Evolutionary conservation across 2,329 filamentous ascomycete species (phyloP).

Genomic region (Cercospora zeae-maydis): DNA sequence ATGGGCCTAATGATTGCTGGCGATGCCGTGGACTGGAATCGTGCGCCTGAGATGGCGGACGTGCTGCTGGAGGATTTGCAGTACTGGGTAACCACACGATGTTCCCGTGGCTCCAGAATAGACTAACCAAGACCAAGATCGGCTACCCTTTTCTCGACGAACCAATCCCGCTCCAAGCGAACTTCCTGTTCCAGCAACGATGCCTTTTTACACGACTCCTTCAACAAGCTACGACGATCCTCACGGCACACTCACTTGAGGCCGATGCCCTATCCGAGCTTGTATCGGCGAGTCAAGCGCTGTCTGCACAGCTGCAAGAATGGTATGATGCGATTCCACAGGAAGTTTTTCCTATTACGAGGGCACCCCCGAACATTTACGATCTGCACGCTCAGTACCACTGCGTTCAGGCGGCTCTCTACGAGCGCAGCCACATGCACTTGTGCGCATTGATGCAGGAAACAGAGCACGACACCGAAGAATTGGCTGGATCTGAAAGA

Average conservation of each 20-base stretch:
- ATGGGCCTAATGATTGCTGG: slow-evolving; percentile 2
- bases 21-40: neutral
- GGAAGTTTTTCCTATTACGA: neutral
- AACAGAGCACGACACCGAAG: neutral
- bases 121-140: neutral
- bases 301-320: neutral
- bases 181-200: slow-evolving; percentile 2
- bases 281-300: neutral
- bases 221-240: slow-evolving; percentile 4
- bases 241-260: neutral
- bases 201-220: slow-evolving; percentile 3
- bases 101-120: neutral
- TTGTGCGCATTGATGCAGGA: neutral
- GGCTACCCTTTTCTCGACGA: slow-evolving; percentile 3
- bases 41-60: neutral
- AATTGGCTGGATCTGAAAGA: neutral
- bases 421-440: slow-evolving; percentile 5
- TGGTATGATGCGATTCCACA: neutral
- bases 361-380: slow-evolving; percentile 1
- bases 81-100: slow-evolving; percentile 4
- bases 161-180: neutral
- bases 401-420: slow-evolving; percentile 6
- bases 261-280: neutral
- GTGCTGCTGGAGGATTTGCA: neutral
- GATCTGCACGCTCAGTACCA: slow-evolving; percentile 8